phyloP scores from a whole-genome alignment of 257 asterid species.

The Nicotiana paniculata region DNA sequence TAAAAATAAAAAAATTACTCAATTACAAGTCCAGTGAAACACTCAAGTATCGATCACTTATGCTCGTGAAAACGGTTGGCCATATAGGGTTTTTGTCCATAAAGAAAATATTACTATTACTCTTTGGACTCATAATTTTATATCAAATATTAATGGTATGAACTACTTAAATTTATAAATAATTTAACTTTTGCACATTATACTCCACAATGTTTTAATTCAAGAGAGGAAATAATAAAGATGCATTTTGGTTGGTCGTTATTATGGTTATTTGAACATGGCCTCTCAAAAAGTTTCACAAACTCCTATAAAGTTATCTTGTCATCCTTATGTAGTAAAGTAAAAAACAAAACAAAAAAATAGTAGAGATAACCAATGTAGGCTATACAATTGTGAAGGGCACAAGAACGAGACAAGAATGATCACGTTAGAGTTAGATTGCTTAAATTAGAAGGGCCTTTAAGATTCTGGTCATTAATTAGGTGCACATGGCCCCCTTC shows the following conservation, averaged over 20 bases:
- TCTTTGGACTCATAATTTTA: background rate
- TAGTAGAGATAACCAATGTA: background rate
- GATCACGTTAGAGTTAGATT: background rate
- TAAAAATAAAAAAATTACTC: no score
- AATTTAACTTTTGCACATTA: background rate
- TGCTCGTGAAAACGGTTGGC: no score
- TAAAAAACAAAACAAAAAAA: background rate
- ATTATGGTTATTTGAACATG: conserved; percentile 15
- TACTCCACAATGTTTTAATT: background rate
- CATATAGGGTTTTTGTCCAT: no score
- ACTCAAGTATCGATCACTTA: background rate
- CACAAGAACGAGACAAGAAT: background rate
- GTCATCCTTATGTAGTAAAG: background rate
- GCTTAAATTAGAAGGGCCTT: conserved; percentile 1
- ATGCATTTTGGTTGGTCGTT: conserved; percentile 4
- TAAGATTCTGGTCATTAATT: background rate
- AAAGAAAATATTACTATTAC: no score
- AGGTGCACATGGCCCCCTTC: background rate
- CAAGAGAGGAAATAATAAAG: background rate
- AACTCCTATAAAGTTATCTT: conserved; percentile 12
- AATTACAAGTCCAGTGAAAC: background rate
- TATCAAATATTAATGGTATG: background rate
- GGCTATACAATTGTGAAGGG: background rate
- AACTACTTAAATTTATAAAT: background rate
- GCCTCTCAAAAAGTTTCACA: background rate